Base-by-base conservation (phyloP, 2,329 filamentous ascomycete species). In the Claviceps maximensis region DNA sequence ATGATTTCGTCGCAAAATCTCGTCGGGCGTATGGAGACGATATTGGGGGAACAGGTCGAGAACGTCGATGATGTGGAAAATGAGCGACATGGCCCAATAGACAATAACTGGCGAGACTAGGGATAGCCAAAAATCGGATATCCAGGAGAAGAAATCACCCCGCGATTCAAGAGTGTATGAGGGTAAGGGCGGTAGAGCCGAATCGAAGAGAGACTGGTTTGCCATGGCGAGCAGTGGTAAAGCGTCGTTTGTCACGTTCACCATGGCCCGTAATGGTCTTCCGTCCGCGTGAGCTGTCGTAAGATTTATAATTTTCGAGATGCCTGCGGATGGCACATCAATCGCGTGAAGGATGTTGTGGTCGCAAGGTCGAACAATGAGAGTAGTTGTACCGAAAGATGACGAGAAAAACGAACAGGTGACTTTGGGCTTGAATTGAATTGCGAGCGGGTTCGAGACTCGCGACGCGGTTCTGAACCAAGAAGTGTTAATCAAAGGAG, bases 1-100 rank as follows among this genome's bases (percentile, higher is more conserved):
- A 63, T 88, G 88, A 69, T 96, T 96, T 61, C 90, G 82, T 68
- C 88, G 87, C 38, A 83, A 67, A 57, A 97, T 86, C 69, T 97
- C 91, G 51, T 89, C 89, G 15, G 93, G 93, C 0, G 93, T 97
- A 71, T 98, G 93, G 44, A 98, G 77, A 57, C 93, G 86, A 71
- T 97, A 96, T 62, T 94, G 82, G 19, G 90, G 84, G 67, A 91
- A 95, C 40, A 91, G 73, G 67, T 96, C 88, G 70, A 84, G 83
- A 54, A 83, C 74, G 70, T 98, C 93, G 63, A 97, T 83, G 60
- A 83, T 65, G 74, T 97, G 91, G 73, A 95, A 98, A 65, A 91
- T 71, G 66, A 87, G 71, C 21, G 91, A 97, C 33, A 94, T 71
- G 23, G 73, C 70, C 93, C 93, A 98, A 77, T 98, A 98, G 54